Conservation (phyloP, 176 grass and related monocot genomes). For the Cocos nucifera region DNA sequence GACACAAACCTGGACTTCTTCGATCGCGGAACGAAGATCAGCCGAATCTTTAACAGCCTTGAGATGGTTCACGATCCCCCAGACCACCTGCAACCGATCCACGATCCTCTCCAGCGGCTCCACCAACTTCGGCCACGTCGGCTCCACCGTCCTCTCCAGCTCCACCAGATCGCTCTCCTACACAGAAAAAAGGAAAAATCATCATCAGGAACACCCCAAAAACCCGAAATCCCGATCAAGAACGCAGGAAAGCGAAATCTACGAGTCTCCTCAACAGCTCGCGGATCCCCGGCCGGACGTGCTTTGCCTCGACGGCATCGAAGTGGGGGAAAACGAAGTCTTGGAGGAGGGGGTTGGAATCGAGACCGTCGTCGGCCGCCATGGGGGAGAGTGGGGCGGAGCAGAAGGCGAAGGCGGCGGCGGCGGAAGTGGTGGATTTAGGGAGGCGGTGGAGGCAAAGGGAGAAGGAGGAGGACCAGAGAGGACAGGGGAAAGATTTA, state of each 20-base stretch:
- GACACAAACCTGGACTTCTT: conserved; percentile 69
- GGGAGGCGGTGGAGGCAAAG: conserved; percentile 31
- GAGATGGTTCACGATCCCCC: conserved; percentile 82
- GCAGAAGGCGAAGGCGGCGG: conserved; percentile 20
- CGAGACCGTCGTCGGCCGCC: neutral
- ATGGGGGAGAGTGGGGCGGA: conserved; percentile 7
- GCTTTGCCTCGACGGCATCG: conserved; percentile 48
- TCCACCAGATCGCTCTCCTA: conserved; percentile 73
- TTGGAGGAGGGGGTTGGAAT: conserved; percentile 47
- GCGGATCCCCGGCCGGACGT: conserved; percentile 72
- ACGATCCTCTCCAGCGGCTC: conserved; percentile 85
- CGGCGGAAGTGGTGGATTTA: neutral
- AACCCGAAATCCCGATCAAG: conserved; percentile 8
- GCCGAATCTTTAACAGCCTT: conserved; percentile 82
- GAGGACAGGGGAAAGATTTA: conserved; percentile 20
- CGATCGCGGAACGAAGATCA: conserved; percentile 71
- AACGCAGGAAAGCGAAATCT: neutral
- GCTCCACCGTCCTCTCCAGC: conserved; percentile 73
- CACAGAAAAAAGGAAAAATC: neutral
- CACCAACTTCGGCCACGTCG: conserved; percentile 72
- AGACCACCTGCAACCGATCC: conserved; percentile 67
- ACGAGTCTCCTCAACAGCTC: conserved; percentile 61
- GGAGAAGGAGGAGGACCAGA: conserved; percentile 29
- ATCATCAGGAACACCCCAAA: neutral
- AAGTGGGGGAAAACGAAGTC: conserved; percentile 79